Percentiles rank a stretch among this genome's conserved stretches.
These are phyloP conservation scores for Saturnispora besseyi DNA, from an alignment of 805 yeast species.

Conservation along the genomic window DNA sequence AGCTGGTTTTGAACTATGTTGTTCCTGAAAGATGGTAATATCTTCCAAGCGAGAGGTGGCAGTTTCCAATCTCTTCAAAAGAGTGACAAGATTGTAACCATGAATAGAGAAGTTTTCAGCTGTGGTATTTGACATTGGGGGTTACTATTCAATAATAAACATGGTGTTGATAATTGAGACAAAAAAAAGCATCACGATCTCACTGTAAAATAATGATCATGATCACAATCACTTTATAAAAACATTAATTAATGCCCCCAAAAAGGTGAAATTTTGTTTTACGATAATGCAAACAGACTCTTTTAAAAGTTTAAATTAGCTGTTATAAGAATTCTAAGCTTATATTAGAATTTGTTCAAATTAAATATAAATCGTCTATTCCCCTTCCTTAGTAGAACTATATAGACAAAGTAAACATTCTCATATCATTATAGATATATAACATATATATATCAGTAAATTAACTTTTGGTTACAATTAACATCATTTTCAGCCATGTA, in stretches of 20 bases:
- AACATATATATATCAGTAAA: neutral
- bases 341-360: too few relatives aligned
- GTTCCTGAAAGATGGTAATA: conserved; percentile 70
- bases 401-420: neutral
- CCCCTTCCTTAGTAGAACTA: neutral
- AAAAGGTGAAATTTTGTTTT: too few relatives aligned
- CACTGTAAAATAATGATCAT: neutral
- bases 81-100: conserved; percentile 81
- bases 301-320: too few relatives aligned
- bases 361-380: too few relatives aligned
- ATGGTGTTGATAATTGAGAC: neutral
- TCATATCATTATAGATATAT: neutral
- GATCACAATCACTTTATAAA: too few relatives aligned
- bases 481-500: conserved; percentile 79
- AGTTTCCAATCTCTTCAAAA: conserved; percentile 75
- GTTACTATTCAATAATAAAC: neutral
- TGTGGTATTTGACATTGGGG: conserved; percentile 1
- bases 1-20: conserved; percentile 30
- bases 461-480: conserved; percentile 33
- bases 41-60: conserved; percentile 92
- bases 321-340: too few relatives aligned
- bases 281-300: too few relatives aligned
- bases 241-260: too few relatives aligned
- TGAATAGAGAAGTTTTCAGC: conserved; percentile 42
- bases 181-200: neutral